A percentile compares a stretch with the other conserved stretches of the same genome.
Evolutionary conservation across 1,139 yeast species (phyloP).

Genomic region (Saccharomycopsis crataegensis): DNA sequence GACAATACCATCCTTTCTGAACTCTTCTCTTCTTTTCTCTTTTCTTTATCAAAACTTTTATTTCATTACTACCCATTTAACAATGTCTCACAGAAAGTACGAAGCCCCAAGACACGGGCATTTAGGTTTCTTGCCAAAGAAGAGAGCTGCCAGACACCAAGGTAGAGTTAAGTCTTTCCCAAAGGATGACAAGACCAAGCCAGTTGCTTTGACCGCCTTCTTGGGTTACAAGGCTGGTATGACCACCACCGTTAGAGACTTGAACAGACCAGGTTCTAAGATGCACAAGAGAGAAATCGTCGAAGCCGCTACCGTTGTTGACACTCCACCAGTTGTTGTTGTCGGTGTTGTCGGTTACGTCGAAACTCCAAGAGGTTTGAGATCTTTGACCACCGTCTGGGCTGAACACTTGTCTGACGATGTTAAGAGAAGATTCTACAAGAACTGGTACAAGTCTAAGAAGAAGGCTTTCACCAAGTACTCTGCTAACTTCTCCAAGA

Average conservation of each 20-base stretch:
- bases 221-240: slow-evolving; percentile 99
- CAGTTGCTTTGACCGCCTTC: slow-evolving; percentile 99
- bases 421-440: slow-evolving; percentile 99
- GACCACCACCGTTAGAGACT: slow-evolving; percentile 99
- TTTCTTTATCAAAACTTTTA: neutral
- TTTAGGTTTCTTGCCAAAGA: slow-evolving; percentile 98
- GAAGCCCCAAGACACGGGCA: slow-evolving; percentile 99
- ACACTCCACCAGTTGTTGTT: slow-evolving; percentile 97
- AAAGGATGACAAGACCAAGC: slow-evolving; percentile 95
- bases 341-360: slow-evolving; percentile 99
- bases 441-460: slow-evolving; percentile 99
- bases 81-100: slow-evolving; percentile 99
- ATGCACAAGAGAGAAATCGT: slow-evolving; percentile 99
- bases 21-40: neutral
- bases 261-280: slow-evolving; percentile 99
- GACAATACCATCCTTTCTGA: slow-evolving; percentile 5
- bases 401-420: slow-evolving; percentile 99
- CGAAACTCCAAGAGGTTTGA: slow-evolving; percentile 99
- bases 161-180: slow-evolving; percentile 99
- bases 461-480: slow-evolving; percentile 99
- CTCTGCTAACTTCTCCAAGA: slow-evolving; percentile 96
- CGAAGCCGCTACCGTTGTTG: slow-evolving; percentile 98
- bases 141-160: slow-evolving; percentile 98
- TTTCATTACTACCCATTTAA: slow-evolving; percentile 13
- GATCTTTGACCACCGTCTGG: slow-evolving; percentile 99